These are phyloP conservation scores for Peronospora tabacina DNA, from an alignment of 352 stramenopile species.

Conservation along the genomic window DNA sequence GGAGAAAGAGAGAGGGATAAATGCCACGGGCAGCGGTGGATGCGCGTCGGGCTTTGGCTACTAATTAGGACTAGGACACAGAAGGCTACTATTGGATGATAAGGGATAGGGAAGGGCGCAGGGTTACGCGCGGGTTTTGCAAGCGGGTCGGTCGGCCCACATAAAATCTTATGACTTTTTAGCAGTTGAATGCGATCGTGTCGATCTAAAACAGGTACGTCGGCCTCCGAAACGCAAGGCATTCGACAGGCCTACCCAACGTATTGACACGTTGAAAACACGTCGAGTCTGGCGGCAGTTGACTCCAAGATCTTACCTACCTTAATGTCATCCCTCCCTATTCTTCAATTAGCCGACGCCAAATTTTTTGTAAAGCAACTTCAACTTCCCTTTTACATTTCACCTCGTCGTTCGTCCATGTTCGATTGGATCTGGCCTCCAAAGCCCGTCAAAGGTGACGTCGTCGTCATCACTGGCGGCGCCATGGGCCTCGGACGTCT, in stretches of 20 bases:
- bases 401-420: slow-evolving; percentile 6
- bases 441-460: slow-evolving; percentile 41
- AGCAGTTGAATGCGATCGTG: too few relatives aligned
- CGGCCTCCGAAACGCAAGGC: too few relatives aligned
- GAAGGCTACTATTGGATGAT: not conserved
- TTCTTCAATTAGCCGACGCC: not conserved
- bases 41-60: not conserved
- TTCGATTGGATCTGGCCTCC: slow-evolving; percentile 35
- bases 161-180: too few relatives aligned
- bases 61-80: not conserved
- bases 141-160: not conserved
- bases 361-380: not conserved
- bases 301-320: not conserved
- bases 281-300: not conserved
- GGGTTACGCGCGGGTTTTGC: slow-evolving; percentile 9
- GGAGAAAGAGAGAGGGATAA: slow-evolving; percentile 2
- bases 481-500: slow-evolving; percentile 47
- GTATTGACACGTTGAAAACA: too few relatives aligned
- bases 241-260: too few relatives aligned
- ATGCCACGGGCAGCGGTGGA: too few relatives aligned
- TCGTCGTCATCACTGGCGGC: slow-evolving; percentile 49
- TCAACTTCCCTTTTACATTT: not conserved
- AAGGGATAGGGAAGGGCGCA: not conserved
- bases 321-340: slow-evolving; percentile 1
- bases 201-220: too few relatives aligned